Percentiles rank a stretch among this genome's conserved stretches.
phyloP scores from a whole-genome alignment of 352 stramenopile species.

The Thalassiosira exigua region DNA sequence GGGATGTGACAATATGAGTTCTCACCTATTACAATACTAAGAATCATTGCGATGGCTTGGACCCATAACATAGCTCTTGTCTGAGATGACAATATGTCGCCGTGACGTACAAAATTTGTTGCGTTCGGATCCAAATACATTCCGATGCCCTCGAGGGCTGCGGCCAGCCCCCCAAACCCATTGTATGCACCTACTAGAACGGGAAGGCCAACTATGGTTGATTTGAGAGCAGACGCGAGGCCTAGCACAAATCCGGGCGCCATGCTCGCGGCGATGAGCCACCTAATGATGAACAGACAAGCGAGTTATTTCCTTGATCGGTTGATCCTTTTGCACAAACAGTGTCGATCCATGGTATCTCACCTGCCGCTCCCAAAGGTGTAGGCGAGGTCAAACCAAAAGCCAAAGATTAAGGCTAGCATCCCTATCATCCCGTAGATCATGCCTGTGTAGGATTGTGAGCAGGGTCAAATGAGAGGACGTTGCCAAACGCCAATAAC shows the following conservation, averaged over 20 bases:
- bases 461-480: slow-evolving; percentile 27
- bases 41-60: slow-evolving; percentile 63
- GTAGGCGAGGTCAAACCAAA: slow-evolving; percentile 64
- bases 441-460: slow-evolving; percentile 64
- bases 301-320: too few relatives aligned
- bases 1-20: too few relatives aligned
- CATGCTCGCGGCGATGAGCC: slow-evolving; percentile 64
- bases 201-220: slow-evolving; percentile 62
- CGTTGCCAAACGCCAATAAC: too few relatives aligned
- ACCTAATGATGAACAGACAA: too few relatives aligned
- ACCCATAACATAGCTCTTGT: slow-evolving; percentile 67
- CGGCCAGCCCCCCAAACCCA: slow-evolving; percentile 67
- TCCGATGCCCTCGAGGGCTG: slow-evolving; percentile 61
- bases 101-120: slow-evolving; percentile 46
- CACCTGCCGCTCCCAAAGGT: slow-evolving; percentile 56
- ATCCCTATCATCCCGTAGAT: slow-evolving; percentile 68
- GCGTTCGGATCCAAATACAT: slow-evolving; percentile 67
- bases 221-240: slow-evolving; percentile 37
- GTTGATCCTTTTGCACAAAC: too few relatives aligned
- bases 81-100: slow-evolving; percentile 36
- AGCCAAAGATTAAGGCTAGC: slow-evolving; percentile 50
- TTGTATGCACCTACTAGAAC: slow-evolving; percentile 72
- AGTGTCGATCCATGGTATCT: too few relatives aligned
- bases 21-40: slow-evolving; percentile 62
- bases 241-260: slow-evolving; percentile 58